Evolutionary conservation across 1,284 basidiomycete genomes (phyloP).

Genomic region (Porodaedalea pini): DNA sequence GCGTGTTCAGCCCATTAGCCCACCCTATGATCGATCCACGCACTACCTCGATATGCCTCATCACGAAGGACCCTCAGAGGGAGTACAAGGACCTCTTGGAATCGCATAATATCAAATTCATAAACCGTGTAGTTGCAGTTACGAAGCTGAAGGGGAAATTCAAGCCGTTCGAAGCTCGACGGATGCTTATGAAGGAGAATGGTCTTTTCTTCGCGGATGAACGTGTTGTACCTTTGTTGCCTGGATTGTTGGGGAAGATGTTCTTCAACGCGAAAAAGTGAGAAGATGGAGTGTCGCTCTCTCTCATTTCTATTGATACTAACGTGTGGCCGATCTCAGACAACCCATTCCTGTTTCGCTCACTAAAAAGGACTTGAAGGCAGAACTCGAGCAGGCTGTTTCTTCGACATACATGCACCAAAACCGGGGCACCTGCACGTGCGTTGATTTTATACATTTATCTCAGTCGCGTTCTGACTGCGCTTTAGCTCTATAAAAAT

Average conservation of each 20-base stretch:
- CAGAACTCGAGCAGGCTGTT: conserved; percentile 87
- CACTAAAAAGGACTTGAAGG: conserved; percentile 82
- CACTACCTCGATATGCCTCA: conserved; percentile 77
- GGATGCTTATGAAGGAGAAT: conserved; percentile 84
- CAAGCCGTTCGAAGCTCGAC: conserved; percentile 87
- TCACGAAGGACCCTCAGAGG: conserved; percentile 94
- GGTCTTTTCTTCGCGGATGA: conserved; percentile 94
- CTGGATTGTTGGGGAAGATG: conserved; percentile 82
- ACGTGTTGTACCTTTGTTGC: conserved; percentile 82
- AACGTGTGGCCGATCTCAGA: conserved; percentile 40
- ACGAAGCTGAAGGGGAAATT: conserved; percentile 90
- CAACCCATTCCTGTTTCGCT: conserved; percentile 92
- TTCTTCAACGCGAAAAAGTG: conserved; percentile 96
- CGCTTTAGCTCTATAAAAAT: conserved; percentile 77
- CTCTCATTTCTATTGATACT: not conserved
- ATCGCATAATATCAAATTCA: conserved; percentile 76
- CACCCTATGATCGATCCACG: conserved; percentile 83
- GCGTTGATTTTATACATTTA: conserved; percentile 33
- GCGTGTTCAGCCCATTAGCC: conserved; percentile 59
- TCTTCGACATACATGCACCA: conserved; percentile 92
- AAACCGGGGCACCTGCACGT: conserved; percentile 90
- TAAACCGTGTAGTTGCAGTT: conserved; percentile 90
- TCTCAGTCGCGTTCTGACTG: not conserved
- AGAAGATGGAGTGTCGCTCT: conserved; percentile 25
- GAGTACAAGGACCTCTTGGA: conserved; percentile 93